Percentiles rank a stretch among this genome's conserved stretches.
These are phyloP conservation scores for Coprinopsis marcescibilis DNA, from an alignment of 768 basidiomycete genomes.

Conservation along the genomic window DNA sequence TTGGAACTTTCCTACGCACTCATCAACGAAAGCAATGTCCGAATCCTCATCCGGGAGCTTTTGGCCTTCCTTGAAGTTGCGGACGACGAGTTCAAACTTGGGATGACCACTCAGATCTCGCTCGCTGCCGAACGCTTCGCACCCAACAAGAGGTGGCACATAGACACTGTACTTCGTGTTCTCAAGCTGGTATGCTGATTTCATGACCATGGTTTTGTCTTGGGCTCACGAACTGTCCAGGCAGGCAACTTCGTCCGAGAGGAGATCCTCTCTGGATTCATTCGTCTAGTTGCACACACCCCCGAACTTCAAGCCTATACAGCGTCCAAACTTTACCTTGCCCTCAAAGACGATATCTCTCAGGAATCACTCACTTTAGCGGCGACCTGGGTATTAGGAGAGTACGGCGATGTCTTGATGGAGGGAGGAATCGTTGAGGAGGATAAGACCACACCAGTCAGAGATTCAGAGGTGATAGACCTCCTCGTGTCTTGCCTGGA, in stretches of 20 bases:
- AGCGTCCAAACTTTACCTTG: conserved; percentile 82
- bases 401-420: conserved; percentile 87
- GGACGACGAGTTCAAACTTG: conserved; percentile 97
- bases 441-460: conserved; percentile 65
- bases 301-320: conserved; percentile 96
- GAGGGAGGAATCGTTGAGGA: conserved; percentile 77
- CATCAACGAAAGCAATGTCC: conserved; percentile 92
- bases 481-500: conserved; percentile 81
- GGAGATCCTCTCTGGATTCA: conserved; percentile 91
- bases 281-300: conserved; percentile 93
- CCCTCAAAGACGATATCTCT: conserved; percentile 86
- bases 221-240: conserved; percentile 31
- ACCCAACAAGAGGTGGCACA: conserved; percentile 98
- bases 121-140: conserved; percentile 95
- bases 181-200: conserved; percentile 75
- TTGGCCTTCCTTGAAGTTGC: conserved; percentile 96
- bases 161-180: conserved; percentile 91
- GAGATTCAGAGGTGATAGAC: conserved; percentile 80
- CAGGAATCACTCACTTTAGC: conserved; percentile 94
- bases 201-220: background rate
- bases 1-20: conserved; percentile 96
- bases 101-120: conserved; percentile 96
- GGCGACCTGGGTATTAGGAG: conserved; percentile 93
- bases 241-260: conserved; percentile 98
- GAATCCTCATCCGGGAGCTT: conserved; percentile 86